These are phyloP conservation scores for Tilletia walkeri DNA, from an alignment of 1,284 basidiomycete genomes.

Conservation along the genomic window DNA sequence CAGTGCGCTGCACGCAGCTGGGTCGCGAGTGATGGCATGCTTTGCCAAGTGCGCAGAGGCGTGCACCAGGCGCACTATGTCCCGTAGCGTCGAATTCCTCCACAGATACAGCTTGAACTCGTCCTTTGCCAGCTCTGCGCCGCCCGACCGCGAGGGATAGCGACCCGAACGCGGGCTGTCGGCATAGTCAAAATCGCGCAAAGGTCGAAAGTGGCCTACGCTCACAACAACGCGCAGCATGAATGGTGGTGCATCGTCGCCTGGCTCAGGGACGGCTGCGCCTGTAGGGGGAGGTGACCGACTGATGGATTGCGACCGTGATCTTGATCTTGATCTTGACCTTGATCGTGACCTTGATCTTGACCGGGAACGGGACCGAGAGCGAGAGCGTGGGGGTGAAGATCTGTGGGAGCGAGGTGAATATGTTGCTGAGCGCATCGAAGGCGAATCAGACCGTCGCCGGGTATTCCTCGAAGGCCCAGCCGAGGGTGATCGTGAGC, in stretches of 20 bases:
- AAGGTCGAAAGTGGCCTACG: conserved; percentile 6
- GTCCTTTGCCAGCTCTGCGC: not conserved
- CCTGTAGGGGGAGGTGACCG: not conserved
- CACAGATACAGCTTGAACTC: conserved; percentile 17
- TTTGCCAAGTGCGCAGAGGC: not conserved
- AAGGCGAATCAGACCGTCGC: not conserved
- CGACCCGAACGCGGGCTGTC: not conserved
- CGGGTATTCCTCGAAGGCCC: not conserved
- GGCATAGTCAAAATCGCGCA: not conserved
- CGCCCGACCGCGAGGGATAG: not conserved
- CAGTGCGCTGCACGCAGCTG: not conserved
- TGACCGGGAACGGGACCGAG: not conserved
- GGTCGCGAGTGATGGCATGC: not conserved
- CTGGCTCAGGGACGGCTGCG: not conserved
- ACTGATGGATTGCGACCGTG: not conserved
- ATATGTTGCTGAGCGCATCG: not conserved
- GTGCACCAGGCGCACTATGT: not conserved
- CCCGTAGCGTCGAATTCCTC: conserved; percentile 9
- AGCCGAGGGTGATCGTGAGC: not conserved
- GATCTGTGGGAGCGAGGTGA: too few relatives aligned
- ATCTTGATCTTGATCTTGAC: not conserved
- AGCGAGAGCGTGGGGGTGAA: not conserved
- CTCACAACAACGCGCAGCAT: conserved; percentile 9
- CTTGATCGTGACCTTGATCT: conserved; percentile 1
- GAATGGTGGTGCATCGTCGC: conserved; percentile 10